Evolutionary conservation across 1,139 yeast genomes (phyloP).

Genomic region (Yamadazyma blattariae): DNA sequence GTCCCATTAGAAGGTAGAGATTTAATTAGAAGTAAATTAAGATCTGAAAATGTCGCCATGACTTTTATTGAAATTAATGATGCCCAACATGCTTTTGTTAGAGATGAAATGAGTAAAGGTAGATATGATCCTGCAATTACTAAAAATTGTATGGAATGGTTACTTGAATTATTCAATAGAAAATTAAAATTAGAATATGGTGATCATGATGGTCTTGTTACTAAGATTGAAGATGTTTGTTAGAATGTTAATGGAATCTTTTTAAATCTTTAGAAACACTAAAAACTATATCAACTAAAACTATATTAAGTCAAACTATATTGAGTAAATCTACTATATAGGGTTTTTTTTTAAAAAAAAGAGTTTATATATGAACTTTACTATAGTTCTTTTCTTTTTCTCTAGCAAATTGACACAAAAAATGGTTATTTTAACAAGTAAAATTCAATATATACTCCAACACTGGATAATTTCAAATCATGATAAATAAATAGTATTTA

Average conservation of each 20-base stretch:
- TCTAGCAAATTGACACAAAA: too few species aligned
- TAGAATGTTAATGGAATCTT: conserved; percentile 21
- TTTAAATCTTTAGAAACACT: too few species aligned
- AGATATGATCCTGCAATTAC: conserved; percentile 78
- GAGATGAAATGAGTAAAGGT: conserved; percentile 78
- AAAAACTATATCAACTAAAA: too few species aligned
- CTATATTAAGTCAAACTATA: too few species aligned
- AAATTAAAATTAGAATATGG: conserved; percentile 67
- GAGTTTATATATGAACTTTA: too few species aligned
- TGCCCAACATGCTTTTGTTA: conserved; percentile 77
- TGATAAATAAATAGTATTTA: too few species aligned
- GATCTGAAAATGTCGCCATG: conserved; percentile 58
- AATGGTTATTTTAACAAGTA: too few species aligned
- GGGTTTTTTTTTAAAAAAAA: too few species aligned
- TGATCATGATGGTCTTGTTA: conserved; percentile 49
- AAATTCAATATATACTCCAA: too few species aligned
- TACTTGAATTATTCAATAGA: conserved; percentile 69
- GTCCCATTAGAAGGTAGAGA: conserved; percentile 80
- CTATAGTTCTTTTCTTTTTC: too few species aligned
- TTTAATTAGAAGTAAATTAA: conserved; percentile 59
- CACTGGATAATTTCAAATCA: too few species aligned
- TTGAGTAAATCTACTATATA: too few species aligned
- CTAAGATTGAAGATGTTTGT: conserved; percentile 63
- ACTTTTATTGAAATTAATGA: conserved; percentile 74
- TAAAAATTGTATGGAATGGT: conserved; percentile 61